A percentile compares a stretch with the other conserved stretches of the same genome.
These are phyloP conservation scores for Arxiozyma bovina DNA, from an alignment of 1,139 yeast genomes.

Conservation along the genomic window DNA sequence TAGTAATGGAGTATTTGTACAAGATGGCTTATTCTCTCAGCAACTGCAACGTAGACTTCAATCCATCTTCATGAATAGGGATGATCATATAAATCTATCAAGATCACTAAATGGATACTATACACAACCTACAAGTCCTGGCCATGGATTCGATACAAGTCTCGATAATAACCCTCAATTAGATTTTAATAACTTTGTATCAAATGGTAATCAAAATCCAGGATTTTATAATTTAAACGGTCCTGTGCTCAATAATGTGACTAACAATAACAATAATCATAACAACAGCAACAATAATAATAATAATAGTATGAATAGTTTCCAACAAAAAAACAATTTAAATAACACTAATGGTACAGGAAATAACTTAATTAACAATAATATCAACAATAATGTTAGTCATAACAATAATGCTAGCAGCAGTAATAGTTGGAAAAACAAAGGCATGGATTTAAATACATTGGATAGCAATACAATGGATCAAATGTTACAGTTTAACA, in stretches of 20 bases:
- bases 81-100: constrained; percentile 8
- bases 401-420: neutral
- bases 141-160: constrained; percentile 9
- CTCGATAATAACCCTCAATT: constrained; percentile 6
- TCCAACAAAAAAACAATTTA: too few species aligned
- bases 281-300: too few species aligned
- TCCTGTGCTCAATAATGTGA: constrained; percentile 1
- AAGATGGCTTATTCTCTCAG: constrained; percentile 20
- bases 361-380: neutral
- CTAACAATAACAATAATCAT: constrained; percentile 2
- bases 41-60: constrained; percentile 23
- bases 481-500: constrained; percentile 25
- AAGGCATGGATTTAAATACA: constrained; percentile 17
- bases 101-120: constrained; percentile 25
- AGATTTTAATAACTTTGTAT: constrained; percentile 4
- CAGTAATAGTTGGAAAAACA: constrained; percentile 1
- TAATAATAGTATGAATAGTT: neutral
- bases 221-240: neutral
- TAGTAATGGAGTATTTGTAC: constrained; percentile 2
- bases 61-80: constrained; percentile 21
- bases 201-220: neutral
- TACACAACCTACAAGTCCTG: constrained; percentile 30
- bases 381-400: neutral
- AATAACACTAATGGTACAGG: neutral
- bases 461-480: constrained; percentile 27